These are phyloP conservation scores for Cyathus striatus DNA, from an alignment of 768 basidiomycete species.

Conservation along the genomic window DNA sequence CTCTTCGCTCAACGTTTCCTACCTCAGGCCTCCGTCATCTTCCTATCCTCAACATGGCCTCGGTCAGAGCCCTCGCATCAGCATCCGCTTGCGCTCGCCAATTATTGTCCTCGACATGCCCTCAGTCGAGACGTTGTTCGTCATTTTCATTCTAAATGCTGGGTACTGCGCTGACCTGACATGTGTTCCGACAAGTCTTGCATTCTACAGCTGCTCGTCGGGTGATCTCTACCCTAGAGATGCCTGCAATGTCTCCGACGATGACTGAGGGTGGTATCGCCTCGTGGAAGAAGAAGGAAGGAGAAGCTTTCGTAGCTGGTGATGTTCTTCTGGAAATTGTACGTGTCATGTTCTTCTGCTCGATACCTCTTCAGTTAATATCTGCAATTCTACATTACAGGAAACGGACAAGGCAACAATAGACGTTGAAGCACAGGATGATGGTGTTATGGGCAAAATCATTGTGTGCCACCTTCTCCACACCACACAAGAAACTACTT, in stretches of 20 bases:
- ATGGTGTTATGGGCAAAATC: slow-evolving; percentile 92
- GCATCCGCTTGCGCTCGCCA: slow-evolving; percentile 1
- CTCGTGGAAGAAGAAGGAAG: slow-evolving; percentile 85
- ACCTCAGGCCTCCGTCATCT: neutral
- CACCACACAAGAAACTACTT: neutral
- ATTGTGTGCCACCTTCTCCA: slow-evolving; percentile 48
- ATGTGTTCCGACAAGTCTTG: slow-evolving; percentile 5
- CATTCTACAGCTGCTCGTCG: slow-evolving; percentile 14
- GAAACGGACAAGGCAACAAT: slow-evolving; percentile 96
- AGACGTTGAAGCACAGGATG: slow-evolving; percentile 98
- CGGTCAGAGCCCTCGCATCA: slow-evolving; percentile 3
- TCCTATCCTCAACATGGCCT: slow-evolving; percentile 11
- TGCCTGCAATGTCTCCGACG: slow-evolving; percentile 98
- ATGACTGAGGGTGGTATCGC: slow-evolving; percentile 95
- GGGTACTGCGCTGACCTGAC: neutral
- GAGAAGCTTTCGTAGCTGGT: slow-evolving; percentile 73
- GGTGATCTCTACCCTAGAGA: slow-evolving; percentile 72
- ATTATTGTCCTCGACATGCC: neutral
- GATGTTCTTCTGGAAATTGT: slow-evolving; percentile 91
- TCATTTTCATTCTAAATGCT: slow-evolving; percentile 4
- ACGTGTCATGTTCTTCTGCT: slow-evolving; percentile 21
- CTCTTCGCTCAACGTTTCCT: no score
- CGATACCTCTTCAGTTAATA: neutral
- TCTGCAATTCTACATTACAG: slow-evolving; percentile 32
- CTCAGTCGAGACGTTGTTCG: slow-evolving; percentile 11